These are phyloP conservation scores for Physcomitrium patens DNA, from an alignment of 225 moss, liverwort and hornwort species.

Conservation along the genomic window DNA sequence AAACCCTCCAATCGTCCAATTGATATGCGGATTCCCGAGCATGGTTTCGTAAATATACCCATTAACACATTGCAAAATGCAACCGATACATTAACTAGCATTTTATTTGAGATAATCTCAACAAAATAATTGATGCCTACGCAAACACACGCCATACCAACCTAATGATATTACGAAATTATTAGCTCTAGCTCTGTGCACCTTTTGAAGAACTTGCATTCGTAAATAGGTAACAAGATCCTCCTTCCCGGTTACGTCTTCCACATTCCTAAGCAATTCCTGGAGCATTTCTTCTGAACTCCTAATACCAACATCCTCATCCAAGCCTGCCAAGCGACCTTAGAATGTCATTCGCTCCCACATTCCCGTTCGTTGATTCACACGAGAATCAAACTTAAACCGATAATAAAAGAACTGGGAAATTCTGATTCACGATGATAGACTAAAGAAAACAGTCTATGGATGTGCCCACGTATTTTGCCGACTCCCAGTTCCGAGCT, in stretches of 20 bases:
- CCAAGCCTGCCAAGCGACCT: constrained; percentile 36
- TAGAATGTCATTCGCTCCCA: constrained; percentile 20
- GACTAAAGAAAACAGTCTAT: background rate
- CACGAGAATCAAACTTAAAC: constrained; percentile 15
- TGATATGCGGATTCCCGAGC: background rate
- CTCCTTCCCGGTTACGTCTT: constrained; percentile 87
- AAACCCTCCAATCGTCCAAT: background rate
- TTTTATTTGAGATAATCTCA: background rate
- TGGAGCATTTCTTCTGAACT: constrained; percentile 46
- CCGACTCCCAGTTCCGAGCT: background rate
- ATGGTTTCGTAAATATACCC: background rate
- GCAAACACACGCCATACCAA: constrained; percentile 3
- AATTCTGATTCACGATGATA: constrained; percentile 1
- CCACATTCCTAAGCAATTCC: constrained; percentile 60
- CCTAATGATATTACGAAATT: background rate
- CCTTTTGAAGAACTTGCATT: constrained; percentile 83
- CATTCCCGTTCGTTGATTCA: constrained; percentile 18
- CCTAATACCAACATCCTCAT: constrained; percentile 38
- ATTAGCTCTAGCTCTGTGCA: constrained; percentile 8
- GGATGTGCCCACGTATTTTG: background rate
- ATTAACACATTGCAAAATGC: constrained; percentile 7
- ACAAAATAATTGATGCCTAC: background rate
- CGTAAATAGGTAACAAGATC: constrained; percentile 80
- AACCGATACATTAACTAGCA: background rate
- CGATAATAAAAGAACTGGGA: background rate